Evolutionary conservation across 179 eudicot genomes (phyloP).

Genomic region (Spergularia azorica): DNA sequence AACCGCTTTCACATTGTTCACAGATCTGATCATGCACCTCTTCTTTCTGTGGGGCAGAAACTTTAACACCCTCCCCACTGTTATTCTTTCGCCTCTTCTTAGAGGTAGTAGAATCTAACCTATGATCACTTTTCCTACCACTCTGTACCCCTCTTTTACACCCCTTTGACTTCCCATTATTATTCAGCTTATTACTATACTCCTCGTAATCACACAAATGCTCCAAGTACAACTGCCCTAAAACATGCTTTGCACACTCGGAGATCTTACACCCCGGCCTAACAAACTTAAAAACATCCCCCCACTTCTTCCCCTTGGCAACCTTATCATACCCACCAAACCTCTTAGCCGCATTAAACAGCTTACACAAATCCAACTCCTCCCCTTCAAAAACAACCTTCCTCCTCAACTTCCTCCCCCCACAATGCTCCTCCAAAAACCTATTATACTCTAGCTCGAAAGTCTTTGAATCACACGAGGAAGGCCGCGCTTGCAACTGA

Average conservation of each 20-base stretch:
- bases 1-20: slow-evolving; percentile 89
- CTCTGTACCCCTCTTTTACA: slow-evolving; percentile 38
- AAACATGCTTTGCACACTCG: slow-evolving; percentile 84
- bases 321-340: slow-evolving; percentile 92
- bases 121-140: slow-evolving; percentile 44
- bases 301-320: slow-evolving; percentile 88
- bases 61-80: slow-evolving; percentile 54
- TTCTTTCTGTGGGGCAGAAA: slow-evolving; percentile 42
- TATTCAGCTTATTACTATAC: slow-evolving; percentile 60
- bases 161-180: slow-evolving; percentile 39
- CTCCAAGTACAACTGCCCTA: slow-evolving; percentile 73
- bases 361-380: slow-evolving; percentile 86
- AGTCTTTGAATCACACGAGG: slow-evolving; percentile 87
- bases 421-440: slow-evolving; percentile 76
- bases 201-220: slow-evolving; percentile 87
- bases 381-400: slow-evolving; percentile 88
- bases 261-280: slow-evolving; percentile 62
- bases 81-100: slow-evolving; percentile 68
- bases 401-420: slow-evolving; percentile 69
- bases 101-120: slow-evolving; percentile 36
- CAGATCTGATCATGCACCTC: slow-evolving; percentile 83
- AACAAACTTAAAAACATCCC: slow-evolving; percentile 76
- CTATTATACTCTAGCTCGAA: slow-evolving; percentile 85
- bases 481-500: slow-evolving; percentile 78
- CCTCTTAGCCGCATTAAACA: slow-evolving; percentile 88